These are phyloP conservation scores for Colletotrichum sp. DNA, from an alignment of 2,329 filamentous ascomycete genomes.

Conservation along the genomic window DNA sequence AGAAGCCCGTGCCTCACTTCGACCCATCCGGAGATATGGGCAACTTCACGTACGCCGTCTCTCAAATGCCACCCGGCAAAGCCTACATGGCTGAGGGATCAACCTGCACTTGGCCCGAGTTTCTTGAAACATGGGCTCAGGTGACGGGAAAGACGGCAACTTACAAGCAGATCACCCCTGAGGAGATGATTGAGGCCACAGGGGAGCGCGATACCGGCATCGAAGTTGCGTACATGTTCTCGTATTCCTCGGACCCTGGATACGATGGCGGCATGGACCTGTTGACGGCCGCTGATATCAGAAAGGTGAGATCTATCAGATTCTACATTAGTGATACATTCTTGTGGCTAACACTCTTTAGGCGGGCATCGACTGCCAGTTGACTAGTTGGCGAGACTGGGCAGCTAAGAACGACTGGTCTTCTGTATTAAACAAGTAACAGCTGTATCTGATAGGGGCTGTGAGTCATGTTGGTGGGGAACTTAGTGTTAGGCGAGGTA, in stretches of 20 bases:
- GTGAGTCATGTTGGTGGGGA: neutral
- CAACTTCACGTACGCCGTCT: conserved; percentile 52
- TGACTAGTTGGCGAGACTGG: conserved; percentile 44
- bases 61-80: conserved; percentile 53
- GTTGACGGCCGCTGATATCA: conserved; percentile 47
- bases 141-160: conserved; percentile 35
- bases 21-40: conserved; percentile 52
- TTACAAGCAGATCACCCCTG: conserved; percentile 44
- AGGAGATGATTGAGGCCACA: conserved; percentile 43
- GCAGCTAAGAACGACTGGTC: conserved; percentile 41
- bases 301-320: conserved; percentile 37
- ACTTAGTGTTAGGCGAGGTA: fast-evolving
- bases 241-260: conserved; percentile 51
- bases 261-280: conserved; percentile 53
- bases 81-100: conserved; percentile 54
- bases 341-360: neutral
- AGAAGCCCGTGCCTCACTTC: conserved; percentile 46
- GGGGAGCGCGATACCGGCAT: conserved; percentile 46
- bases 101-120: conserved; percentile 51
- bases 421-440: conserved; percentile 19
- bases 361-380: conserved; percentile 43
- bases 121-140: conserved; percentile 45
- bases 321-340: fast-evolving
- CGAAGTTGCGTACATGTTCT: conserved; percentile 52
- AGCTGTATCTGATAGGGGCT: neutral